A percentile compares a stretch with the other conserved stretches of the same genome.
Conservation (phyloP, 2,329 filamentous ascomycete species). For the Emmonsia crescens region DNA sequence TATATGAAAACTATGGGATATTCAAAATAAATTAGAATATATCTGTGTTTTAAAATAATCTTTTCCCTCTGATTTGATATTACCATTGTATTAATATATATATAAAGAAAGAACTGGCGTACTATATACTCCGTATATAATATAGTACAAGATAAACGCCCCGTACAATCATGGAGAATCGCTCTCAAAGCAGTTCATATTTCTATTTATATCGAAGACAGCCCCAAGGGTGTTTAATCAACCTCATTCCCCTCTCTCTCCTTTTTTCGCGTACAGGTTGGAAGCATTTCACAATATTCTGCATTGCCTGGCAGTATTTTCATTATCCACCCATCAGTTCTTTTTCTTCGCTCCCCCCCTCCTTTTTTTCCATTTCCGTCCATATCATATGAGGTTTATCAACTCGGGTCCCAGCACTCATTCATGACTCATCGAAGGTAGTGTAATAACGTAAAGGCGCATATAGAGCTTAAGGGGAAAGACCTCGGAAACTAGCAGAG, state of each 20-base stretch:
- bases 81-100: background rate
- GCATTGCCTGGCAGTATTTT: conserved; percentile 20
- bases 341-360: conserved; percentile 6
- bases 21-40: background rate
- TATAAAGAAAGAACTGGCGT: no score
- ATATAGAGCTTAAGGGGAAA: background rate
- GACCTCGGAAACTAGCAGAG: background rate
- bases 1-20: background rate
- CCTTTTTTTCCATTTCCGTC: background rate
- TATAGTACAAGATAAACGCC: no score
- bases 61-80: background rate
- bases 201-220: conserved; percentile 2
- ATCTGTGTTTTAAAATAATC: background rate
- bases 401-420: background rate
- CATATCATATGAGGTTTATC: background rate
- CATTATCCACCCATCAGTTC: conserved; percentile 5
- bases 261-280: conserved; percentile 6
- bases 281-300: conserved; percentile 46
- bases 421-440: background rate
- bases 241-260: background rate
- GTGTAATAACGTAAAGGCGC: background rate
- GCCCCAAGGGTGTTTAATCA: background rate
- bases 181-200: background rate
- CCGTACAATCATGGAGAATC: background rate
- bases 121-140: no score